Evolutionary conservation across 345 rosid genomes (phyloP).

Genomic region (Brassica napus): DNA sequence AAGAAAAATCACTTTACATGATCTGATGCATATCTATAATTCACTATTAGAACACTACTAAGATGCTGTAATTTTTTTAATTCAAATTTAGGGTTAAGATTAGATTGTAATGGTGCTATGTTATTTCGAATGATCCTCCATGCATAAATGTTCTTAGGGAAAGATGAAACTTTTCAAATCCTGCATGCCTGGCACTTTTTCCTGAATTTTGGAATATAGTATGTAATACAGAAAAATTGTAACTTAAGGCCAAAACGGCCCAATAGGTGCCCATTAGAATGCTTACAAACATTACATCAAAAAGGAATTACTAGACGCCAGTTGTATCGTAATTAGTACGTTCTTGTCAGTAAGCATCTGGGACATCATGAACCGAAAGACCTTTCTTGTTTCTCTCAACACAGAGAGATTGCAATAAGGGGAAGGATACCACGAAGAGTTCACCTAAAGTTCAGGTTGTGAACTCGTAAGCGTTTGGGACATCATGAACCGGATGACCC

Average conservation of each 20-base stretch:
- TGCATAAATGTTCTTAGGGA: too few species aligned
- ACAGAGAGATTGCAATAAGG: neutral
- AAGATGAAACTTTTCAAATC: too few species aligned
- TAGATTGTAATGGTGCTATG: too few species aligned
- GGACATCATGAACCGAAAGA: neutral
- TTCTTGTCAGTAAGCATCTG: constrained; percentile 22
- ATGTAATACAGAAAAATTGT: neutral
- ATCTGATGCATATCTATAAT: too few species aligned
- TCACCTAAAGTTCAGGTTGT: constrained; percentile 29
- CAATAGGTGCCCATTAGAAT: neutral
- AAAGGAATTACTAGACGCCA: neutral
- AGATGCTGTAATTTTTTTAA: too few species aligned
- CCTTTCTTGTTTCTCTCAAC: neutral
- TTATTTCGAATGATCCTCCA: too few species aligned
- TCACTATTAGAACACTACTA: too few species aligned
- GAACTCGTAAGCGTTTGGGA: constrained; percentile 76
- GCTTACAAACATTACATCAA: neutral
- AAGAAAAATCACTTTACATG: too few species aligned
- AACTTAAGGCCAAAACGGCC: neutral
- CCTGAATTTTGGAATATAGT: too few species aligned
- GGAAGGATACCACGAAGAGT: neutral
- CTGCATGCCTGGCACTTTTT: too few species aligned
- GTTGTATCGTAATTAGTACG: constrained; percentile 11
- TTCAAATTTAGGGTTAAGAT: too few species aligned
- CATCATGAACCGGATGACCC: constrained; percentile 90